phyloP scores from a whole-genome alignment of 345 rosid species.

The Laguncularia racemosa region DNA sequence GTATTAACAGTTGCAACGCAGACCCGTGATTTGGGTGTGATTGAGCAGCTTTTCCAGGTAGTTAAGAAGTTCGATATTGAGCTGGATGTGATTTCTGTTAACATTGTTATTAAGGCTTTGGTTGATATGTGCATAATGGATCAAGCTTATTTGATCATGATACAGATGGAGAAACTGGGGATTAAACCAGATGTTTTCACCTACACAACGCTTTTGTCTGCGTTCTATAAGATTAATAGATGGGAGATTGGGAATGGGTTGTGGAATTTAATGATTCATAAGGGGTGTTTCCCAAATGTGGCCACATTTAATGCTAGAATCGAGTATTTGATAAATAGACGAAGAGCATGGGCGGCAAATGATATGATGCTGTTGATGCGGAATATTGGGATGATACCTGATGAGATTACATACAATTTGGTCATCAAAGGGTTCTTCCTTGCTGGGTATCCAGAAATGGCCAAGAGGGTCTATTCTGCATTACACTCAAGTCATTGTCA shows the following conservation, averaged over 20 bases:
- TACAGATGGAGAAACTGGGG: constrained; percentile 50
- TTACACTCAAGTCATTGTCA: constrained; percentile 36
- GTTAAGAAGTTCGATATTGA: constrained; percentile 32
- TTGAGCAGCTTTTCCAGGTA: constrained; percentile 37
- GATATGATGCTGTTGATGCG: constrained; percentile 53
- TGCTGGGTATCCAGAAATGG: constrained; percentile 71
- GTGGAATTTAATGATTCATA: constrained; percentile 77
- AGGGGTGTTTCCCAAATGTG: constrained; percentile 66
- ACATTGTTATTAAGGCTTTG: constrained; percentile 48
- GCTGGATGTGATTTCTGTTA: constrained; percentile 46
- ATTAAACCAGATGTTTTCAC: constrained; percentile 65
- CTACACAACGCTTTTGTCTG: constrained; percentile 62
- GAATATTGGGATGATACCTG: constrained; percentile 45
- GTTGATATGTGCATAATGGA: constrained; percentile 55
- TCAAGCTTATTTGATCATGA: constrained; percentile 42
- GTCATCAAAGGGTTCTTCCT: constrained; percentile 70
- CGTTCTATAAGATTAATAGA: constrained; percentile 47
- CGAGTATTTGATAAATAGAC: constrained; percentile 51
- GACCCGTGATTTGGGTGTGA: constrained; percentile 40
- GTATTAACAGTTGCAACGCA: constrained; percentile 46
- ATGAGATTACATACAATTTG: constrained; percentile 64
- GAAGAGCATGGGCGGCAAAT: constrained; percentile 70
- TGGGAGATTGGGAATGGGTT: constrained; percentile 57
- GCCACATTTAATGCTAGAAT: constrained; percentile 72
- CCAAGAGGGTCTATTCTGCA: constrained; percentile 60